Evolutionary conservation across 228 moss, liverwort and hornwort genomes (phyloP).

Genomic region (Sphagnum fallax): DNA sequence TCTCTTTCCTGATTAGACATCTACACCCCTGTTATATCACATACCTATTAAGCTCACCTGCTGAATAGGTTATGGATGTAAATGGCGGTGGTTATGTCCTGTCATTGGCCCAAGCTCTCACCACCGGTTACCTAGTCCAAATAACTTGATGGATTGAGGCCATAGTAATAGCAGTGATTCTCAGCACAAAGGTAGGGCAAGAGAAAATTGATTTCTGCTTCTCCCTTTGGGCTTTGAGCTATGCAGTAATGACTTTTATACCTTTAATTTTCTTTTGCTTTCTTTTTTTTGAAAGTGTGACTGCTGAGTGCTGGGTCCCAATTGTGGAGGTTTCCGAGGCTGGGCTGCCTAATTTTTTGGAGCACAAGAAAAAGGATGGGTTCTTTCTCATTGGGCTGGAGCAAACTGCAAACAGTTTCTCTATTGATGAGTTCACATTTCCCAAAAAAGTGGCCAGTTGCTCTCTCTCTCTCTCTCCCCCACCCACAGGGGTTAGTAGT

Average conservation of each 20-base stretch:
- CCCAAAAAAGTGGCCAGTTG: slow-evolving; percentile 51
- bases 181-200: neutral
- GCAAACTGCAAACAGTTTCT: slow-evolving; percentile 46
- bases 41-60: too few relatives aligned
- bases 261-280: neutral
- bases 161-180: neutral
- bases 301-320: slow-evolving; percentile 49
- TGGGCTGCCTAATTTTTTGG: slow-evolving; percentile 40
- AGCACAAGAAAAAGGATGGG: slow-evolving; percentile 48
- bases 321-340: slow-evolving; percentile 50
- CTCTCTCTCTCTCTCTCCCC: neutral
- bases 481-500: too few relatives aligned
- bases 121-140: neutral
- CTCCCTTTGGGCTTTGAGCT: too few relatives aligned
- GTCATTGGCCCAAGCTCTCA: neutral
- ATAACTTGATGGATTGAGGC: too few relatives aligned
- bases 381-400: slow-evolving; percentile 60
- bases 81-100: too few relatives aligned
- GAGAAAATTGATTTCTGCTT: too few relatives aligned
- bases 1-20: too few relatives aligned
- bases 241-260: too few relatives aligned
- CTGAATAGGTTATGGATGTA: too few relatives aligned
- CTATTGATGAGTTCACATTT: slow-evolving; percentile 45
- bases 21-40: too few relatives aligned
- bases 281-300: slow-evolving; percentile 27